These are phyloP conservation scores for Pythium chondricola DNA, from an alignment of 352 stramenopile species.

Conservation along the genomic window DNA sequence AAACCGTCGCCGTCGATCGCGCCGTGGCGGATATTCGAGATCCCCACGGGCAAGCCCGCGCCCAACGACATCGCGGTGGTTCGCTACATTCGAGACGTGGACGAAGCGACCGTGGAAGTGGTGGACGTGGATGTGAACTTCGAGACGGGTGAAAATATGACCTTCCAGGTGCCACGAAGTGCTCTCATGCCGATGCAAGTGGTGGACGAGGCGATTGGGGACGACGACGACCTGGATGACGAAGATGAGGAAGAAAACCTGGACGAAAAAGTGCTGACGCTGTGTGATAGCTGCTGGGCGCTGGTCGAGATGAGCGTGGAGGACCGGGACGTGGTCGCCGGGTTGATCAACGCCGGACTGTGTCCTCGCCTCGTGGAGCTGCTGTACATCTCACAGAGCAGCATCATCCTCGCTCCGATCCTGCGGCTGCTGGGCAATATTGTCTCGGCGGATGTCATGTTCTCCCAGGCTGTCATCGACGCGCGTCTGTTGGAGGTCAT, in stretches of 20 bases:
- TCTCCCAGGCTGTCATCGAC: constrained; percentile 71
- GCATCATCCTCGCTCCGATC: constrained; percentile 74
- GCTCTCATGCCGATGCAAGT: constrained; percentile 69
- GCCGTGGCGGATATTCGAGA: constrained; percentile 82
- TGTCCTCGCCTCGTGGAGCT: constrained; percentile 74
- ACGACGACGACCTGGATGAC: constrained; percentile 63
- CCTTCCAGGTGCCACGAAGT: constrained; percentile 58
- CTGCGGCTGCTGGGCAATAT: constrained; percentile 78
- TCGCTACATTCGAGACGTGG: constrained; percentile 69
- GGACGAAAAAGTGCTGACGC: constrained; percentile 80
- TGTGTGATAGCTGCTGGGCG: constrained; percentile 82
- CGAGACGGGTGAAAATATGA: constrained; percentile 79
- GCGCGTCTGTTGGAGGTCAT: constrained; percentile 76
- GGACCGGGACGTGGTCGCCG: constrained; percentile 50
- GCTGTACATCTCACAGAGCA: constrained; percentile 79
- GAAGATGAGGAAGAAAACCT: constrained; percentile 69
- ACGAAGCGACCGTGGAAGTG: constrained; percentile 72
- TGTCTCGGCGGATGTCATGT: constrained; percentile 70
- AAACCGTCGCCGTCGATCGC: constrained; percentile 54
- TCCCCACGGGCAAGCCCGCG: constrained; percentile 68
- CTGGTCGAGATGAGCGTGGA: constrained; percentile 82
- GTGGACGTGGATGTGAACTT: constrained; percentile 87
- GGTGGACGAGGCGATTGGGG: constrained; percentile 71
- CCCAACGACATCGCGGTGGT: constrained; percentile 83
- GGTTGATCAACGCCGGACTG: constrained; percentile 52